These are phyloP conservation scores for Poa annua DNA, from an alignment of 176 grass and related monocot species.

Conservation along the genomic window DNA sequence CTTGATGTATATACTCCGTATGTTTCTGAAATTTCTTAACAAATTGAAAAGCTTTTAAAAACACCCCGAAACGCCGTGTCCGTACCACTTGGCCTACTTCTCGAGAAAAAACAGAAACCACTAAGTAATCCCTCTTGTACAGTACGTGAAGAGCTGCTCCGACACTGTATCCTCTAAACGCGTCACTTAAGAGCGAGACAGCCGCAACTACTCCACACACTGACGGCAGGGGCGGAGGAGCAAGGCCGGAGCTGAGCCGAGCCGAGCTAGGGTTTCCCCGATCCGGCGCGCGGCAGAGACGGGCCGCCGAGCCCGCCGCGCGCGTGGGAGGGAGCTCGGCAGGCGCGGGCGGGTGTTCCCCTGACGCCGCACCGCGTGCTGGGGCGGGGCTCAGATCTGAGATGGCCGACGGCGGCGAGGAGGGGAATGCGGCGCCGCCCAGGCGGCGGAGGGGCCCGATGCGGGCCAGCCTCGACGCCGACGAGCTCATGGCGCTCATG, in stretches of 20 bases:
- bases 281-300: conserved; percentile 35
- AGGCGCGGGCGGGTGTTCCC: background rate
- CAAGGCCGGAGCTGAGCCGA: conserved; percentile 39
- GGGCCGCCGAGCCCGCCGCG: background rate
- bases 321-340: background rate
- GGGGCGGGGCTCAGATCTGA: conserved; percentile 62
- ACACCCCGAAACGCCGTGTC: too few species aligned
- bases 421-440: conserved; percentile 56
- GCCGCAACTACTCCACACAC: conserved; percentile 39
- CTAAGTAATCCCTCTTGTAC: too few species aligned
- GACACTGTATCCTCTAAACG: conserved; percentile 29
- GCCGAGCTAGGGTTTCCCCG: conserved; percentile 69
- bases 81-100: too few species aligned
- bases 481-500: conserved; percentile 96
- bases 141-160: background rate
- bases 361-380: conserved; percentile 2
- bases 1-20: too few species aligned
- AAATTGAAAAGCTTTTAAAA: too few species aligned
- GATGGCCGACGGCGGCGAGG: conserved; percentile 69
- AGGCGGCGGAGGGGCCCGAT: conserved; percentile 64
- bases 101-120: too few species aligned
- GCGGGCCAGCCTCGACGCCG: conserved; percentile 84
- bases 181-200: conserved; percentile 41
- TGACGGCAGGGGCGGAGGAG: conserved; percentile 27
- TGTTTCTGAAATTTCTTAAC: too few species aligned